These are phyloP conservation scores for Pseudotulostoma volvatum DNA, from an alignment of 495 filamentous ascomycete species.

Conservation along the genomic window DNA sequence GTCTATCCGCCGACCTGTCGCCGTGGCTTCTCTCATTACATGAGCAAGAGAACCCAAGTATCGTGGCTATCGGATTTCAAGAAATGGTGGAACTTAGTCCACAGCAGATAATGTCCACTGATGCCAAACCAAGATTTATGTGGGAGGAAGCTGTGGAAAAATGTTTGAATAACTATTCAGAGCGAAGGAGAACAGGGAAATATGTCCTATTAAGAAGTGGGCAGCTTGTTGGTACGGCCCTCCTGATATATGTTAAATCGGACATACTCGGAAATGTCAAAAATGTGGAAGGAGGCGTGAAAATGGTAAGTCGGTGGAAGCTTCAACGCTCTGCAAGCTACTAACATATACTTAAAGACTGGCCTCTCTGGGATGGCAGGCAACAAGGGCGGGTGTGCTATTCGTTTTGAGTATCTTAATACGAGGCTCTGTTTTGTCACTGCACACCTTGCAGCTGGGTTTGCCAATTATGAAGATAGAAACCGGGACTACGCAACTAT, in stretches of 20 bases:
- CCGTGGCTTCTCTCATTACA: conserved; percentile 65
- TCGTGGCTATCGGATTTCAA: conserved; percentile 85
- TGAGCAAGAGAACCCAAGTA: conserved; percentile 21
- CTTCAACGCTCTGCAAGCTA: too few species aligned
- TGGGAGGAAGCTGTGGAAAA: conserved; percentile 75
- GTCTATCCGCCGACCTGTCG: conserved; percentile 62
- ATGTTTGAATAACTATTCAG: conserved; percentile 57
- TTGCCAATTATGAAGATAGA: conserved; percentile 91
- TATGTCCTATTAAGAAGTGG: conserved; percentile 85
- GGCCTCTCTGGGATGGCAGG: conserved; percentile 94
- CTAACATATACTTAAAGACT: too few species aligned
- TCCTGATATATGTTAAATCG: conserved; percentile 77
- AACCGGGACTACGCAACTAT: conserved; percentile 90
- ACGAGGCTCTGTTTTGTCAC: conserved; percentile 92
- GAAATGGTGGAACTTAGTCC: conserved; percentile 95
- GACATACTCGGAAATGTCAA: conserved; percentile 66
- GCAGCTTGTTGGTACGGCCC: conserved; percentile 84
- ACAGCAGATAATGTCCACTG: conserved; percentile 98
- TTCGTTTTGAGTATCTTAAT: conserved; percentile 87
- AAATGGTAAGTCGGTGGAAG: conserved; percentile 60
- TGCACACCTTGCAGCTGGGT: conserved; percentile 90
- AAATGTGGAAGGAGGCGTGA: conserved; percentile 88
- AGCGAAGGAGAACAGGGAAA: conserved; percentile 42
- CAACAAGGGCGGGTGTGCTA: conserved; percentile 96
- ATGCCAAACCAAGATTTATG: conserved; percentile 63